Evolutionary conservation across 371 early-diverging fungal species (phyloP).

Genomic region (Gilbertella persicaria): DNA sequence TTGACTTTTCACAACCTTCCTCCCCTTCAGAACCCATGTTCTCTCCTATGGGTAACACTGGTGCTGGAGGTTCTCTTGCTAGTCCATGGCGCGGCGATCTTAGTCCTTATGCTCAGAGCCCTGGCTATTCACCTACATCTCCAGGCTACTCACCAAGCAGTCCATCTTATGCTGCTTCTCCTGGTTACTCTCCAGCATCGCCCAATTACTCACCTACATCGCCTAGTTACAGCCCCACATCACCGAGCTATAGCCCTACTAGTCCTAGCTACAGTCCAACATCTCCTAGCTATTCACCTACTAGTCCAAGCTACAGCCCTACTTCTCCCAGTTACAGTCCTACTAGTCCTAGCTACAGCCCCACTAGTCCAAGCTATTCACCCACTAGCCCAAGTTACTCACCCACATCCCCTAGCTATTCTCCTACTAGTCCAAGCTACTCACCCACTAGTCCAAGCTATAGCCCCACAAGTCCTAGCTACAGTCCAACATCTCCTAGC

Average conservation of each 20-base stretch:
- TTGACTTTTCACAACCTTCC: conserved; percentile 59
- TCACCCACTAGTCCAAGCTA: conserved; percentile 62
- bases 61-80: conserved; percentile 41
- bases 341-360: conserved; percentile 71
- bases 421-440: conserved; percentile 57
- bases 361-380: conserved; percentile 74
- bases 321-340: conserved; percentile 83
- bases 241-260: conserved; percentile 65
- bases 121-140: conserved; percentile 76
- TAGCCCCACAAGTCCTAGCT: conserved; percentile 75
- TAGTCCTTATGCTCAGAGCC: conserved; percentile 58
- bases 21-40: conserved; percentile 65
- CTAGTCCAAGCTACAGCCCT: conserved; percentile 69
- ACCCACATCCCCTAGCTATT: conserved; percentile 65
- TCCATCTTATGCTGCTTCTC: conserved; percentile 68
- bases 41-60: conserved; percentile 68
- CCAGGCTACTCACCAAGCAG: conserved; percentile 78
- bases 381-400: conserved; percentile 81
- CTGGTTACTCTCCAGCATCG: conserved; percentile 76
- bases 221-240: conserved; percentile 63
- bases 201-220: conserved; percentile 70
- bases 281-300: conserved; percentile 67
- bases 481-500: conserved; percentile 66
- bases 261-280: conserved; percentile 73
- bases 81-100: conserved; percentile 58